These are phyloP conservation scores for Tuber microsphaerosporum DNA, from an alignment of 495 filamentous ascomycete species.

Conservation along the genomic window DNA sequence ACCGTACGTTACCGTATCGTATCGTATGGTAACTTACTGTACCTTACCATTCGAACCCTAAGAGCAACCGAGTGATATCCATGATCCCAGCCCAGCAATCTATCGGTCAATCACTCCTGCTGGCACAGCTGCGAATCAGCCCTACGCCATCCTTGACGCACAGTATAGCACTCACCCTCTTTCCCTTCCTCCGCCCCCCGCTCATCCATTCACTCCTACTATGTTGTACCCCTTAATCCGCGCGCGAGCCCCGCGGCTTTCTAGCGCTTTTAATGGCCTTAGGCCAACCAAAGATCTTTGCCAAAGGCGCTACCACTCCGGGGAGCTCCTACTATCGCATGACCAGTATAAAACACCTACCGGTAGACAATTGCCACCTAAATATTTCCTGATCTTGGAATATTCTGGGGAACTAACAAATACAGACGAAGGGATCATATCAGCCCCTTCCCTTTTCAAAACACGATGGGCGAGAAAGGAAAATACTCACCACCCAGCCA, in stretches of 20 bases:
- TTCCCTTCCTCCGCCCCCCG: neutral
- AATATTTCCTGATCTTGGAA: neutral
- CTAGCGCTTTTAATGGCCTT: neutral
- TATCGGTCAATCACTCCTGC: neutral
- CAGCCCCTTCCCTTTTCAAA: neutral
- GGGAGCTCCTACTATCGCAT: neutral
- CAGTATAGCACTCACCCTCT: neutral
- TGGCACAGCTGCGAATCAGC: neutral
- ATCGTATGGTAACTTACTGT: no score
- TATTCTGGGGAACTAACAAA: neutral
- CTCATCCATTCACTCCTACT: neutral
- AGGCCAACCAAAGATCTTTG: neutral
- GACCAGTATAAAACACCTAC: neutral
- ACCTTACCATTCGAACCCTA: no score
- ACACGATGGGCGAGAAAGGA: neutral
- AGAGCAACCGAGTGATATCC: slow-evolving; percentile 3
- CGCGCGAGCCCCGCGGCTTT: neutral
- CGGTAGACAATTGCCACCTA: neutral
- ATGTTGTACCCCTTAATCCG: neutral
- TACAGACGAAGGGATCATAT: neutral
- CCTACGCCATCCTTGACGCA: neutral
- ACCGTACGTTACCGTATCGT: no score
- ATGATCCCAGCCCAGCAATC: neutral
- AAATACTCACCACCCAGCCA: neutral
- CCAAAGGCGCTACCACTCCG: neutral